Evolutionary conservation across 257 asterid genomes (phyloP).

Genomic region (Knoxia roxburghii): DNA sequence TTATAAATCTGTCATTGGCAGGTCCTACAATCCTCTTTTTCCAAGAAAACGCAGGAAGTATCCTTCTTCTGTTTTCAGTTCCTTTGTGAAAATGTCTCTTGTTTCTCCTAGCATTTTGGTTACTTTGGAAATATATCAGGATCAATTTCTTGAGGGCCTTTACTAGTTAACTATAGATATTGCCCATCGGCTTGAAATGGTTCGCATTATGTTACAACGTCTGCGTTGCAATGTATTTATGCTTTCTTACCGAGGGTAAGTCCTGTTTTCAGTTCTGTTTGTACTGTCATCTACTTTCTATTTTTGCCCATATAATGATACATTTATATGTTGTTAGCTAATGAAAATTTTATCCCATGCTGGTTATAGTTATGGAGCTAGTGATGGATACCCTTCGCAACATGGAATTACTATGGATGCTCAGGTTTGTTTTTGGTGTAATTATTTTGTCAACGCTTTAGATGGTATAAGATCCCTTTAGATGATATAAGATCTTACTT

Average conservation of each 20-base stretch:
- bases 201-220: slow-evolving; percentile 68
- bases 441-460: not conserved
- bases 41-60: slow-evolving; percentile 99
- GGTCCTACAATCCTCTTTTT: slow-evolving; percentile 96
- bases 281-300: slow-evolving; percentile 7
- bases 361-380: slow-evolving; percentile 79
- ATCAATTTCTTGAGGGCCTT: slow-evolving; percentile 38
- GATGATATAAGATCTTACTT: slow-evolving; percentile 13
- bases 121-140: not conserved
- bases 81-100: not conserved
- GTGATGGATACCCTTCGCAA: slow-evolving; percentile 97
- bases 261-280: slow-evolving; percentile 1
- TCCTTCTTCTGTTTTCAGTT: slow-evolving; percentile 49
- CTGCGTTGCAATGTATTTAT: slow-evolving; percentile 95
- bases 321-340: not conserved
- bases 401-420: slow-evolving; percentile 89
- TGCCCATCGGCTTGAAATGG: slow-evolving; percentile 99
- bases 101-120: not conserved
- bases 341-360: slow-evolving; percentile 18
- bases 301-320: slow-evolving; percentile 8
- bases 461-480: not conserved
- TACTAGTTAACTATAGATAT: slow-evolving; percentile 60
- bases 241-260: slow-evolving; percentile 99
- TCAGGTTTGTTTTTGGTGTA: slow-evolving; percentile 52
- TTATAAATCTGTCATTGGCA: slow-evolving; percentile 33